Conservation (phyloP, 2,329 filamentous ascomycete genomes). For the Biscogniauxia marginata region DNA sequence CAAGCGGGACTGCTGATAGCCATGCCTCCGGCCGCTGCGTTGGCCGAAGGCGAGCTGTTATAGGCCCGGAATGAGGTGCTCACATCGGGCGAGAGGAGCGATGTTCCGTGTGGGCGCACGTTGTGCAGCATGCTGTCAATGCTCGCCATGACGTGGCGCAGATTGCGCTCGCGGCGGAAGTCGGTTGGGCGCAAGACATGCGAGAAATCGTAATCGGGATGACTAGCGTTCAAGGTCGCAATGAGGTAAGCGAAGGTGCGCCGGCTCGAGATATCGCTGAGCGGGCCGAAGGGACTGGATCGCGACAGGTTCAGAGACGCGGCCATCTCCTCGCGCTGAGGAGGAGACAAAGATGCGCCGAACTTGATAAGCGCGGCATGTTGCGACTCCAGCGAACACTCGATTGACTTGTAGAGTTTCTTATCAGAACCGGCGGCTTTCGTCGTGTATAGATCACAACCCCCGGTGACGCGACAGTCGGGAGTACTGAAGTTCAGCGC, state of each 20-base stretch:
- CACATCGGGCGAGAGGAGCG: slow-evolving; percentile 35
- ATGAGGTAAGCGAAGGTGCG: slow-evolving; percentile 95
- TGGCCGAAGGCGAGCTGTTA: slow-evolving; percentile 36
- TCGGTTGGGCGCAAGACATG: slow-evolving; percentile 85
- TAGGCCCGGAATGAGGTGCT: slow-evolving; percentile 41
- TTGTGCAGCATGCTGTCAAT: slow-evolving; percentile 87
- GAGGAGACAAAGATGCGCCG: slow-evolving; percentile 83
- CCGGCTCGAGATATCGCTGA: slow-evolving; percentile 84
- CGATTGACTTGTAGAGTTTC: slow-evolving; percentile 95
- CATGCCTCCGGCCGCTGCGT: slow-evolving; percentile 39
- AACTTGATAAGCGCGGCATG: slow-evolving; percentile 85
- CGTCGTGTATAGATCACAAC: slow-evolving; percentile 95
- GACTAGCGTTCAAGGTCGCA: slow-evolving; percentile 91
- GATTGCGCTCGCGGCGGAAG: slow-evolving; percentile 79
- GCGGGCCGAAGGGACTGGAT: slow-evolving; percentile 86
- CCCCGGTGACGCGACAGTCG: slow-evolving; percentile 87
- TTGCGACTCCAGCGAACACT: slow-evolving; percentile 85
- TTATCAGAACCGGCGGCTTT: slow-evolving; percentile 95
- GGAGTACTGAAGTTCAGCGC: slow-evolving; percentile 94
- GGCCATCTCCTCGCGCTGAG: slow-evolving; percentile 69
- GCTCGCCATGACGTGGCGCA: slow-evolving; percentile 79
- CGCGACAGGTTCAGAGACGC: slow-evolving; percentile 72
- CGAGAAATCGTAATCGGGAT: slow-evolving; percentile 96
- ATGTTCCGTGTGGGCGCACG: slow-evolving; percentile 64
- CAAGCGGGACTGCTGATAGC: slow-evolving; percentile 61